These are phyloP conservation scores for Penicillium chermesinum DNA, from an alignment of 495 filamentous ascomycete genomes.

Conservation along the genomic window DNA sequence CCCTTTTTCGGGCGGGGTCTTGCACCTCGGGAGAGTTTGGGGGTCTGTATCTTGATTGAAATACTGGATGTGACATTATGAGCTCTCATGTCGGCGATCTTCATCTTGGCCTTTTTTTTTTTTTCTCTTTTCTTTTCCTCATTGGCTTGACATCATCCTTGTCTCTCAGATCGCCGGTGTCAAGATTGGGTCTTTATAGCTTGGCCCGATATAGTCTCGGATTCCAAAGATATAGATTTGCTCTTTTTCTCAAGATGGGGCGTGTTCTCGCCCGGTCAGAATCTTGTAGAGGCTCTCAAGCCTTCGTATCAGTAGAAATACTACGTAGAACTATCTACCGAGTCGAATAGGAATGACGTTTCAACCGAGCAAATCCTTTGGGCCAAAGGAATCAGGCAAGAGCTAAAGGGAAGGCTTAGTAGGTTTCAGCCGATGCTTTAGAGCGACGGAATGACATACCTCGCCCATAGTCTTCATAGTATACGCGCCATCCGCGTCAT, in stretches of 20 bases:
- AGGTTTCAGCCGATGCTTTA: background rate
- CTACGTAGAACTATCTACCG: no score
- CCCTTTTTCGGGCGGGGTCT: background rate
- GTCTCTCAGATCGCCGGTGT: background rate
- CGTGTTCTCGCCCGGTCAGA: no score
- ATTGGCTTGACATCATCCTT: no score
- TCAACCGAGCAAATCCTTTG: constrained; percentile 37
- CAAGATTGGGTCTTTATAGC: background rate
- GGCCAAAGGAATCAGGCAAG: constrained; percentile 69
- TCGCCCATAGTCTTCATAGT: constrained; percentile 68
- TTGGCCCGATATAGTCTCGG: background rate
- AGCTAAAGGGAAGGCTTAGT: constrained; percentile 40
- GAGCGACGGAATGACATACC: constrained; percentile 39
- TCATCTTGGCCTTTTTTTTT: constrained; percentile 7
- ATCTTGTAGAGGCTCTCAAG: background rate
- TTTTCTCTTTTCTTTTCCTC: constrained; percentile 5
- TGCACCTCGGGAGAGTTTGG: background rate
- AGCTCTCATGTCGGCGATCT: constrained; percentile 9
- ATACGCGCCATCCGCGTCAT: constrained; percentile 65
- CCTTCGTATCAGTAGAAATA: no score
- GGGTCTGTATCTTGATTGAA: constrained; percentile 8
- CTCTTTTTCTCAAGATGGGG: background rate
- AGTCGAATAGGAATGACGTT: background rate
- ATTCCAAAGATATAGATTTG: background rate
- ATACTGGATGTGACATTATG: constrained; percentile 29